A percentile compares a stretch with the other conserved stretches of the same genome.
phyloP scores from a whole-genome alignment of 148 eudicot species.

The Arbutus unedo region DNA sequence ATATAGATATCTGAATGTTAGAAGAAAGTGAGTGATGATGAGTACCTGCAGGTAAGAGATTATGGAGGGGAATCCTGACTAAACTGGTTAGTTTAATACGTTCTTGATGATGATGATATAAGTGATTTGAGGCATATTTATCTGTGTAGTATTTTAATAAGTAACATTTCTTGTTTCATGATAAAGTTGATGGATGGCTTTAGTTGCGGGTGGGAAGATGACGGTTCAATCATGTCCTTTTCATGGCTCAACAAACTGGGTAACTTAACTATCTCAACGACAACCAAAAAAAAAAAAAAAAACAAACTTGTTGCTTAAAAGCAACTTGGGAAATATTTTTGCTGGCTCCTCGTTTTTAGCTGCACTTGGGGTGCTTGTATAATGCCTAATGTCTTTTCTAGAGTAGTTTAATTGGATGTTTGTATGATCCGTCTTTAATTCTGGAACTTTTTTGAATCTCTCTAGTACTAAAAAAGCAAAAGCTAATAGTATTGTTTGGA shows the following conservation, averaged over 20 bases:
- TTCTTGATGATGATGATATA: background rate
- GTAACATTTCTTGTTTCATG: conserved; percentile 1
- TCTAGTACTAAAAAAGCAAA: too few species aligned
- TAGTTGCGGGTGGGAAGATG: conserved; percentile 18
- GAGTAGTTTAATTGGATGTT: too few species aligned
- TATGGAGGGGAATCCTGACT: background rate
- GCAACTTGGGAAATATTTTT: background rate
- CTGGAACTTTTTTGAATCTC: too few species aligned
- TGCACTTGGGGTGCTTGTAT: too few species aligned
- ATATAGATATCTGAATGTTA: background rate
- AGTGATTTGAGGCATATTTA: background rate
- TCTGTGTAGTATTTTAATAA: background rate
- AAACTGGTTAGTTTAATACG: background rate
- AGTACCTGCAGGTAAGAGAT: conserved; percentile 20
- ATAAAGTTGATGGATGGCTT: background rate
- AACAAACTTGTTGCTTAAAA: conserved; percentile 23
- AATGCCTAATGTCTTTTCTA: too few species aligned
- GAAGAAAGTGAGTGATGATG: background rate
- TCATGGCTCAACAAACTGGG: conserved; percentile 50
- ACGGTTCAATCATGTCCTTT: conserved; percentile 62
- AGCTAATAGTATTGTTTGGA: too few species aligned
- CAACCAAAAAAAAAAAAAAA: too few species aligned
- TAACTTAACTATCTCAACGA: too few species aligned
- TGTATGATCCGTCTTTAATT: too few species aligned
- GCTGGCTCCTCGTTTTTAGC: background rate